These are phyloP conservation scores for Kockiozyma suomiensis DNA, from an alignment of 805 yeast species.

Conservation along the genomic window DNA sequence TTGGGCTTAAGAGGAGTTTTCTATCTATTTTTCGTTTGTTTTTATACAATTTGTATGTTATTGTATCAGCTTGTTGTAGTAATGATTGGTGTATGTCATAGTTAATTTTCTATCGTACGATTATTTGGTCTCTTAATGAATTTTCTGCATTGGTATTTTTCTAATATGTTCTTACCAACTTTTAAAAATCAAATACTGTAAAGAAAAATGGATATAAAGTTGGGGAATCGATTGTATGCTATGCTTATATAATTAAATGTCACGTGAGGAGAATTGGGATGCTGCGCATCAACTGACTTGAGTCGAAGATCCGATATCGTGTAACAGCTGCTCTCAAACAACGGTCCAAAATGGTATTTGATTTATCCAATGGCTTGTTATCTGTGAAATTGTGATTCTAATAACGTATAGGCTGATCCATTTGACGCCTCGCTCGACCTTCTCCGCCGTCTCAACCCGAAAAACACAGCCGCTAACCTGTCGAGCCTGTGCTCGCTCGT, in stretches of 20 bases:
- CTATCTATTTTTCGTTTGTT: conserved; percentile 1
- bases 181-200: too few relatives aligned
- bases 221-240: too few relatives aligned
- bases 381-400: neutral
- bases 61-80: neutral
- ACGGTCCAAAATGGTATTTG: neutral
- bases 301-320: too few relatives aligned
- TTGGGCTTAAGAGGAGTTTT: conserved; percentile 23
- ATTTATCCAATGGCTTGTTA: neutral
- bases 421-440: conserved; percentile 80
- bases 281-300: neutral
- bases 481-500: conserved; percentile 53
- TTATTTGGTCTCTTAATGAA: too few relatives aligned
- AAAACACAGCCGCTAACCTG: conserved; percentile 53
- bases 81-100: neutral
- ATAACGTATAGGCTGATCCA: conserved; percentile 44
- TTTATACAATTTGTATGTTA: neutral
- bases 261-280: neutral
- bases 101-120: neutral
- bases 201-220: too few relatives aligned
- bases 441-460: conserved; percentile 74
- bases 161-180: neutral
- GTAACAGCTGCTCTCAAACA: too few relatives aligned
- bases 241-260: too few relatives aligned
- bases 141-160: neutral